Conservation (phyloP, 2,329 filamentous ascomycete species). For the Xylaria multiplex region DNA sequence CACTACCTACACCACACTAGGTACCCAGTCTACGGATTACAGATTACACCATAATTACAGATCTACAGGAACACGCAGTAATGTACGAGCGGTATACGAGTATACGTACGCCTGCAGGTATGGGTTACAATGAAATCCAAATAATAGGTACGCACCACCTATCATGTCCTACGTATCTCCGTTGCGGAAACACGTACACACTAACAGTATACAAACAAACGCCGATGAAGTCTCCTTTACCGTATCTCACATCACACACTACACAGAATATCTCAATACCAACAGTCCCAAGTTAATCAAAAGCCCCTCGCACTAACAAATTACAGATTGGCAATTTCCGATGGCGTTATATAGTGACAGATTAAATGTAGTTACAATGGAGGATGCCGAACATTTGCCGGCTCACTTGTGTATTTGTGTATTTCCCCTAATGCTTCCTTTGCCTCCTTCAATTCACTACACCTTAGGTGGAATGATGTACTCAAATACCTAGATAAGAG, state of each 20-base stretch:
- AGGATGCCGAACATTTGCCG: slow-evolving; percentile 19
- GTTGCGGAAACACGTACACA: not conserved
- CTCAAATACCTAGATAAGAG: too few relatives aligned
- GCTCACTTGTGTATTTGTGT: not conserved
- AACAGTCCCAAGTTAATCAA: not conserved
- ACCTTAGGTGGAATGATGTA: too few relatives aligned
- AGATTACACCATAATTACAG: not conserved
- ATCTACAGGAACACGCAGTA: too few relatives aligned
- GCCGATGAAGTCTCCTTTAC: not conserved
- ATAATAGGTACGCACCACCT: not conserved
- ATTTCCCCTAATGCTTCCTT: too few relatives aligned
- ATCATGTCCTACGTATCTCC: not conserved
- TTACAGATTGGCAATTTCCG: slow-evolving; percentile 11
- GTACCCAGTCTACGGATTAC: not conserved
- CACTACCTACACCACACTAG: too few relatives aligned
- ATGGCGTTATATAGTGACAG: not conserved
- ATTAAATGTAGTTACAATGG: not conserved
- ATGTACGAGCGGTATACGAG: not conserved
- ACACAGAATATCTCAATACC: too few relatives aligned
- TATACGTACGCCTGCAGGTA: not conserved
- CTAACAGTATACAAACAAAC: not conserved
- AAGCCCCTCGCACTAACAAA: not conserved
- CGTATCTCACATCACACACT: too few relatives aligned
- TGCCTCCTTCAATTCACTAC: too few relatives aligned
- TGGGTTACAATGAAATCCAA: slow-evolving; percentile 6